Evolutionary conservation across 1,284 basidiomycete species (phyloP), one percentile per base, ranked within the genome.

Genomic region (Ganoderma lingzhi): DNA sequence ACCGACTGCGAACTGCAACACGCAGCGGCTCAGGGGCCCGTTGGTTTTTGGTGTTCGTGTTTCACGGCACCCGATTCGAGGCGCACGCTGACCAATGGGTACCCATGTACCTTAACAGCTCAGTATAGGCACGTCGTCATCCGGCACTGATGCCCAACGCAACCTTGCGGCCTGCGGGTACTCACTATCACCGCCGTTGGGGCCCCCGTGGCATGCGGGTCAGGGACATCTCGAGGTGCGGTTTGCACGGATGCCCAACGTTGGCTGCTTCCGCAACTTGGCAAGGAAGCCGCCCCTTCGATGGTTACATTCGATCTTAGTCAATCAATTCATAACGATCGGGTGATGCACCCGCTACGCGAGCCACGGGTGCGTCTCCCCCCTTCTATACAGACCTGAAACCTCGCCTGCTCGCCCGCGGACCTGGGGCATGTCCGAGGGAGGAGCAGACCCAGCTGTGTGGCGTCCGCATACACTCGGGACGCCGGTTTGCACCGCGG

Each of bases 281-380:
- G 45, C 45, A 48, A 53, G 48, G 48, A 53, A 28, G 48, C 48
- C 48, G 23, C 23, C 10, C 48, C 48, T 30, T 30, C 48, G 48
- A 53, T 53, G 48, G 48, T 53, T 53, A 53, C 48, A 56, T 56
- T 56, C 32, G 53, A 56, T 19, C 53, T 9, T 17, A 32, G 53
- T 17, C 30, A 56, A 32, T 35, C 30, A 32, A 56, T 56, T 35
- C 53, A 56, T 35, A 32, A 35, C 15, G 53, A 56, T 35, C 53
- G 15, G 53, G 53, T 30, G 32, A 35, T 35, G 17, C 53, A 30
- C 10, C 48, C 23, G 48, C 23, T 53, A 53, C 23, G 48, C 48
- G 48, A 53, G 48, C 48, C 48, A 30, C 48, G 48, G 48, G 9
- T 53, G 48, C 48, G 48, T 28, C 48, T 28, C 48, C 48, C 23